Conservation (phyloP, 805 yeast species). For the Brettanomyces sp. region DNA sequence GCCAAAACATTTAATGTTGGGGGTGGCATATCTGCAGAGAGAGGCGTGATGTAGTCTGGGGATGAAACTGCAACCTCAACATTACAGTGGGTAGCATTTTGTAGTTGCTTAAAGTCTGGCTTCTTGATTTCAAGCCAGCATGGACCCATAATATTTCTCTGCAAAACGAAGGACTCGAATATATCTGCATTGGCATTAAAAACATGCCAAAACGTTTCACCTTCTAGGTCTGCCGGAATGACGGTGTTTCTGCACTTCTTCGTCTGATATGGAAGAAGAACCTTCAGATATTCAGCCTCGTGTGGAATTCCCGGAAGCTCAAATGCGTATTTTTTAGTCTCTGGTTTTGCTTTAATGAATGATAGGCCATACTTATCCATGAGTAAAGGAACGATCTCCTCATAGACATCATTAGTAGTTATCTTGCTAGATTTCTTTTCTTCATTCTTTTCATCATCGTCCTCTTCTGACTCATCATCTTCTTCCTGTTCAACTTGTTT, state of each 20-base stretch:
- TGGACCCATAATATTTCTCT: constrained; percentile 89
- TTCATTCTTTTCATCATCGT: constrained; percentile 34
- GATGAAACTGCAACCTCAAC: constrained; percentile 56
- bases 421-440: constrained; percentile 28
- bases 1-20: constrained; percentile 72
- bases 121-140: constrained; percentile 80
- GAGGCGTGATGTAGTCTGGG: constrained; percentile 39
- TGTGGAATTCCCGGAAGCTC: constrained; percentile 73
- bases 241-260: constrained; percentile 39
- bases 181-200: constrained; percentile 69
- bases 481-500: constrained; percentile 1
- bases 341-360: constrained; percentile 60
- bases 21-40: constrained; percentile 29
- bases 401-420: constrained; percentile 59
- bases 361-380: constrained; percentile 54
- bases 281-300: constrained; percentile 71
- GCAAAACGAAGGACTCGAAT: constrained; percentile 80
- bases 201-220: constrained; percentile 67
- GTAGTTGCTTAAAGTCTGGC: constrained; percentile 49
- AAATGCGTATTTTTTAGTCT: constrained; percentile 76
- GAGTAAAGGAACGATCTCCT: constrained; percentile 63
- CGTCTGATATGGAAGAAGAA: constrained; percentile 65
- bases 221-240: constrained; percentile 56
- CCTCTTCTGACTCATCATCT: constrained; percentile 11
- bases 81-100: constrained; percentile 69